A percentile compares a stretch with the other conserved stretches of the same genome.
Conservation (phyloP, 495 filamentous ascomycete genomes). For the Pyronema omphalodes region DNA sequence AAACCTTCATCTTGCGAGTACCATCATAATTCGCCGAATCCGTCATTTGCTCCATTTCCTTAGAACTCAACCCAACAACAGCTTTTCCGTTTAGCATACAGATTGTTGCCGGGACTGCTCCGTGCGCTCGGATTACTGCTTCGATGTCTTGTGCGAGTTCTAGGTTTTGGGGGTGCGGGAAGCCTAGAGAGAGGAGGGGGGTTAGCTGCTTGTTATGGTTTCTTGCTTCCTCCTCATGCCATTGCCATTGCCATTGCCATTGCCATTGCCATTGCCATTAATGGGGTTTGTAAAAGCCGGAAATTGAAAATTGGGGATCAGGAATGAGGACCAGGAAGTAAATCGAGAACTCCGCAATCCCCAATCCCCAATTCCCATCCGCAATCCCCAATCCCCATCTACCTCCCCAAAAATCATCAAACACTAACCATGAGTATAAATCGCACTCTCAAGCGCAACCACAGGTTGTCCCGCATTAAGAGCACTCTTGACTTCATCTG, state of each 20-base stretch:
- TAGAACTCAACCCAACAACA: constrained; percentile 50
- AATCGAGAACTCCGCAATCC: too few species aligned
- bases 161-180: constrained; percentile 65
- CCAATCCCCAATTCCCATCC: too few species aligned
- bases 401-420: too few species aligned
- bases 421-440: constrained; percentile 56
- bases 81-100: constrained; percentile 69
- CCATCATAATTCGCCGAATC: constrained; percentile 41
- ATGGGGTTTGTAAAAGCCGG: constrained; percentile 2
- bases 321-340: too few species aligned
- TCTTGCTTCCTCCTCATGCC: too few species aligned
- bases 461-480: constrained; percentile 53
- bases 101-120: constrained; percentile 82
- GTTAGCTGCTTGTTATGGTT: too few species aligned
- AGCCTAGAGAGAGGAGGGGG: constrained; percentile 51
- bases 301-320: too few species aligned
- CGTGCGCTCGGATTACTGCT: constrained; percentile 54
- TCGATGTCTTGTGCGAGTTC: constrained; percentile 54
- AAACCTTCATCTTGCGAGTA: constrained; percentile 54
- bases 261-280: too few species aligned
- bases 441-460: constrained; percentile 83
- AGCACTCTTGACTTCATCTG: constrained; percentile 65
- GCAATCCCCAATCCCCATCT: too few species aligned
- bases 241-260: too few species aligned
- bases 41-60: constrained; percentile 53